phyloP scores from a whole-genome alignment of 805 yeast genomes.

The Sporopachydermia quercuum region DNA sequence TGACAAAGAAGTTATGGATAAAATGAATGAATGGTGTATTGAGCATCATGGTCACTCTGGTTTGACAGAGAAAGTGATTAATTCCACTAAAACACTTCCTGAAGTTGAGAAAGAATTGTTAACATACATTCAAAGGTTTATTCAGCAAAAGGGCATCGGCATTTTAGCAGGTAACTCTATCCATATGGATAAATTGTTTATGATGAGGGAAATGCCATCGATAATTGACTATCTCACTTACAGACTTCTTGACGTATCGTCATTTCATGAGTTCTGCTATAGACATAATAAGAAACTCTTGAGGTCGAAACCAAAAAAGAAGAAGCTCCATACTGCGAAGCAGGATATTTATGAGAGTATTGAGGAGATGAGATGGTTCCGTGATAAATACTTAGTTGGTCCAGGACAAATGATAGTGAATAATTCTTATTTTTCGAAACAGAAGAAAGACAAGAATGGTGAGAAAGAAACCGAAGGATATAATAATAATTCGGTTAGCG shows the following conservation, averaged over 20 bases:
- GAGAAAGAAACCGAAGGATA: neutral
- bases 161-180: slow-evolving; percentile 84
- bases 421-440: neutral
- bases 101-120: slow-evolving; percentile 55
- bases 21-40: slow-evolving; percentile 83
- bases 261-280: slow-evolving; percentile 62
- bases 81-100: slow-evolving; percentile 33
- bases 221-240: slow-evolving; percentile 38
- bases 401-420: neutral
- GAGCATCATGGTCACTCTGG: slow-evolving; percentile 68
- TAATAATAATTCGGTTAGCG: neutral
- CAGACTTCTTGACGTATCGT: slow-evolving; percentile 81
- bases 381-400: slow-evolving; percentile 36
- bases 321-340: slow-evolving; percentile 69
- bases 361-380: slow-evolving; percentile 64
- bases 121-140: slow-evolving; percentile 39
- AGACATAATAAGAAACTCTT: slow-evolving; percentile 63
- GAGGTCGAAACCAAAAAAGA: slow-evolving; percentile 44
- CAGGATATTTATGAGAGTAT: slow-evolving; percentile 85
- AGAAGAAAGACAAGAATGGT: neutral
- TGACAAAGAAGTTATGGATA: slow-evolving; percentile 42
- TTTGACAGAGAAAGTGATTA: slow-evolving; percentile 53
- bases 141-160: slow-evolving; percentile 41
- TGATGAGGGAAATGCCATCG: slow-evolving; percentile 68
- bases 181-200: slow-evolving; percentile 79